Conservation (phyloP, 495 filamentous ascomycete genomes). For the Aspergillus baeticus region DNA sequence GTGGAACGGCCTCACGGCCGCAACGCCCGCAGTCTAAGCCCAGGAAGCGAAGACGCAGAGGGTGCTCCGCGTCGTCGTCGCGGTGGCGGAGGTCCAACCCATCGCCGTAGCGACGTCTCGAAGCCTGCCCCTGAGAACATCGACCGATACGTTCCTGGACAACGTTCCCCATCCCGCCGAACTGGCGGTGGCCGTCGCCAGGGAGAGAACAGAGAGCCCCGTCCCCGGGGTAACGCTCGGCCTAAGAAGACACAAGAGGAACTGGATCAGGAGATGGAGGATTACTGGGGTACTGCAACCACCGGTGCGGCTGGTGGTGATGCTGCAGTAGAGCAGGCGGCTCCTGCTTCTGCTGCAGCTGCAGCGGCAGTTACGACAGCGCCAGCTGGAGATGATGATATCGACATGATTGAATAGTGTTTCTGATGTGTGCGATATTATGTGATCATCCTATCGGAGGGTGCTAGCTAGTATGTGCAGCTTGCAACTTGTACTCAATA, state of each 20-base stretch:
- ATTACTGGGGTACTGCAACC: slow-evolving; percentile 69
- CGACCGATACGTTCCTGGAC: slow-evolving; percentile 80
- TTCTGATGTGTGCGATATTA: background rate
- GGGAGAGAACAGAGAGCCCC: slow-evolving; percentile 37
- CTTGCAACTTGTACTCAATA: too few species aligned
- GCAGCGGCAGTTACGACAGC: slow-evolving; percentile 12
- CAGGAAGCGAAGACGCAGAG: slow-evolving; percentile 29
- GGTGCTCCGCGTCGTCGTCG: slow-evolving; percentile 35
- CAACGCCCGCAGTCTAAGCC: slow-evolving; percentile 41
- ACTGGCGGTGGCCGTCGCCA: slow-evolving; percentile 49
- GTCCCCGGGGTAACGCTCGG: slow-evolving; percentile 50
- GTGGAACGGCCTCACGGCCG: slow-evolving; percentile 52
- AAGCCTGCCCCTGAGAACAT: slow-evolving; percentile 69
- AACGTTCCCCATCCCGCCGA: slow-evolving; percentile 36
- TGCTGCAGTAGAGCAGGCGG: slow-evolving; percentile 25
- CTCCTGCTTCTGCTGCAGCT: background rate
- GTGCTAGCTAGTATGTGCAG: too few species aligned
- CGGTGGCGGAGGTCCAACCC: slow-evolving; percentile 27
- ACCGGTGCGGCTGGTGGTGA: slow-evolving; percentile 26
- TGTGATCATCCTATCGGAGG: background rate
- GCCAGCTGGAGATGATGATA: slow-evolving; percentile 54
- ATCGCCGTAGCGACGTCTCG: slow-evolving; percentile 63
- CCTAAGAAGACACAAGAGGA: slow-evolving; percentile 90
- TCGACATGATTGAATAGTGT: slow-evolving; percentile 53
- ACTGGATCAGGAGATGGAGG: slow-evolving; percentile 92